Conservation (phyloP, 768 basidiomycete genomes). For the Boletus edulis region DNA sequence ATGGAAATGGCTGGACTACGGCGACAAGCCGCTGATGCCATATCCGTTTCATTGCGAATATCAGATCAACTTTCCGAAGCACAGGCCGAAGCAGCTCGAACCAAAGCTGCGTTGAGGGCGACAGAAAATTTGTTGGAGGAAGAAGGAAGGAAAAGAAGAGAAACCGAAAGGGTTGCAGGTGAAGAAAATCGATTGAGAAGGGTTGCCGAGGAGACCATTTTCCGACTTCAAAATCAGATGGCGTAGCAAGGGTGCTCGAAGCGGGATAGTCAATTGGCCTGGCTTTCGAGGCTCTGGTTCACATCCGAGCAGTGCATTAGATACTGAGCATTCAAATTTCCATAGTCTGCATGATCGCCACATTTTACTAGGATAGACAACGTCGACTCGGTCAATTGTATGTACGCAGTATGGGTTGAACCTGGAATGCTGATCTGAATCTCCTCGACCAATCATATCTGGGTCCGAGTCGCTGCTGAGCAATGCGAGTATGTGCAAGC, state of each 20-base stretch:
- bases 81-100: conserved; percentile 57
- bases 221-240: conserved; percentile 31
- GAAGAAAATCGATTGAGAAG: conserved; percentile 47
- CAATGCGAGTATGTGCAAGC: neutral
- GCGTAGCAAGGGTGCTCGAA: neutral
- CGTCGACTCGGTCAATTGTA: neutral
- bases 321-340: neutral
- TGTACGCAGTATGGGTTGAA: neutral
- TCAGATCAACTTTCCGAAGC: conserved; percentile 69
- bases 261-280: neutral
- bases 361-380: conserved; percentile 9
- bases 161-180: conserved; percentile 52
- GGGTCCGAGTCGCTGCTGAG: too few species aligned
- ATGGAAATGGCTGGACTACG: conserved; percentile 63
- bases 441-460: too few species aligned
- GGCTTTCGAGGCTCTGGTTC: neutral
- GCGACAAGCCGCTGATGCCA: conserved; percentile 66
- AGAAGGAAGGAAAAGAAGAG: conserved; percentile 55
- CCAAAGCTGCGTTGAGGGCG: conserved; percentile 51
- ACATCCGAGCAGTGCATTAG: neutral
- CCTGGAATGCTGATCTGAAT: too few species aligned
- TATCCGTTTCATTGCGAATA: conserved; percentile 60
- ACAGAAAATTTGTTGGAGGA: conserved; percentile 60
- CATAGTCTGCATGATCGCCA: neutral
- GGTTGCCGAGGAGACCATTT: conserved; percentile 50